Evolutionary conservation across 306 rosid species (phyloP).

Genomic region (Quercus variabilis): DNA sequence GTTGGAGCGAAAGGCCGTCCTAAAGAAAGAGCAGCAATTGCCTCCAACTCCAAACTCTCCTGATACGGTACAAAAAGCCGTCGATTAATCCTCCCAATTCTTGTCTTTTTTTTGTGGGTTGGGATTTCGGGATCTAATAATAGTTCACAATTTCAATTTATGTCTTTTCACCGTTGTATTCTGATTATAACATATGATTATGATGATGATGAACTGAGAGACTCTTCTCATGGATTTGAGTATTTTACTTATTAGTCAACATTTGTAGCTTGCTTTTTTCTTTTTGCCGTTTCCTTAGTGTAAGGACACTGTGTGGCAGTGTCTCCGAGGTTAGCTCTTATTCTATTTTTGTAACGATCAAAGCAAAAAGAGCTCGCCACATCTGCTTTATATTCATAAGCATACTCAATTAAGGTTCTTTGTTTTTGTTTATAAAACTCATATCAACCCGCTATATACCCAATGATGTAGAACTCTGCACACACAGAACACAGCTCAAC

Average conservation of each 20-base stretch:
- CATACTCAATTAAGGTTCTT: too few relatives aligned
- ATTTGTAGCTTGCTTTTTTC: neutral
- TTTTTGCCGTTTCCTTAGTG: neutral
- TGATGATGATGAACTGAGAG: neutral
- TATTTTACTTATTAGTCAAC: neutral
- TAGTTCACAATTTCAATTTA: neutral
- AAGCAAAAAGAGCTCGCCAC: too few relatives aligned
- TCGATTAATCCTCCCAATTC: constrained; percentile 18
- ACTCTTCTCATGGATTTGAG: neutral
- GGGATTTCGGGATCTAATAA: neutral
- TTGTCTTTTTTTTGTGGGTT: neutral
- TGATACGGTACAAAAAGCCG: constrained; percentile 31
- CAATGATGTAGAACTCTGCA: too few relatives aligned
- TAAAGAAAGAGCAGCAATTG: constrained; percentile 24
- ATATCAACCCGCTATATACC: too few relatives aligned
- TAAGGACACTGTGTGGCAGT: too few relatives aligned
- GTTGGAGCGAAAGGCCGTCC: constrained; percentile 40
- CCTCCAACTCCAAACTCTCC: constrained; percentile 24
- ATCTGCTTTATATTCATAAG: too few relatives aligned
- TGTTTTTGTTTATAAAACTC: too few relatives aligned
- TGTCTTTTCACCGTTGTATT: neutral
- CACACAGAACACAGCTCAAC: too few relatives aligned
- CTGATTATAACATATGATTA: neutral
- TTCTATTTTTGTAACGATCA: too few relatives aligned
- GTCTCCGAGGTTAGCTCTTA: too few relatives aligned